These are phyloP conservation scores for Grigorovia yakushimaensis DNA, from an alignment of 805 yeast genomes.

Conservation along the genomic window DNA sequence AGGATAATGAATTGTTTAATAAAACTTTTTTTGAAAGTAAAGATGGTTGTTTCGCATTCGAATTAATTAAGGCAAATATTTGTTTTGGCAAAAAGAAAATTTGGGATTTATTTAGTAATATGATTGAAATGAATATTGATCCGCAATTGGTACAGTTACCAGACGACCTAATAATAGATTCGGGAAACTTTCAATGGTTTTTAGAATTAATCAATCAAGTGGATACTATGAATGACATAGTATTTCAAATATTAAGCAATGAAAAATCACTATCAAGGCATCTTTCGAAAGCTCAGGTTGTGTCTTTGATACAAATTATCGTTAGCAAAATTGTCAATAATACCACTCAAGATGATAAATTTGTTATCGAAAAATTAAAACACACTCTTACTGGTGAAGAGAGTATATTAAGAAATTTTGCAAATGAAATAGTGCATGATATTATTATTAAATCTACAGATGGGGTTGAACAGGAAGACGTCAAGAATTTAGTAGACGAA, in stretches of 20 bases:
- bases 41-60: conserved; percentile 4
- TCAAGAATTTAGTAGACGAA: neutral
- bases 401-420: neutral
- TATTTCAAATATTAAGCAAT: neutral
- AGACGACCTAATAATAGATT: neutral
- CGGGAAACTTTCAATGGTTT: neutral
- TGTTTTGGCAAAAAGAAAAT: neutral
- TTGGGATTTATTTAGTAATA: neutral
- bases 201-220: neutral
- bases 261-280: neutral
- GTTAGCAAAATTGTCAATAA: neutral
- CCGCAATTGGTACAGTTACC: neutral
- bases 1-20: conserved; percentile 26
- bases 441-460: neutral
- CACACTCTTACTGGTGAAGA: neutral
- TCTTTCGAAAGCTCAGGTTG: neutral
- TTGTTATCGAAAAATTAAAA: neutral
- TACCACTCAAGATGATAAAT: neutral
- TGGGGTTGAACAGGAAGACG: neutral
- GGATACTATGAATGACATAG: neutral
- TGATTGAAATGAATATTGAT: neutral
- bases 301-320: conserved; percentile 1
- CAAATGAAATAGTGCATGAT: neutral
- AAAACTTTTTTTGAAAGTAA: conserved; percentile 32
- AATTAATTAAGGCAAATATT: neutral